phyloP scores from a whole-genome alignment of 2,329 filamentous ascomycete genomes.

The Trichoderma breve region DNA sequence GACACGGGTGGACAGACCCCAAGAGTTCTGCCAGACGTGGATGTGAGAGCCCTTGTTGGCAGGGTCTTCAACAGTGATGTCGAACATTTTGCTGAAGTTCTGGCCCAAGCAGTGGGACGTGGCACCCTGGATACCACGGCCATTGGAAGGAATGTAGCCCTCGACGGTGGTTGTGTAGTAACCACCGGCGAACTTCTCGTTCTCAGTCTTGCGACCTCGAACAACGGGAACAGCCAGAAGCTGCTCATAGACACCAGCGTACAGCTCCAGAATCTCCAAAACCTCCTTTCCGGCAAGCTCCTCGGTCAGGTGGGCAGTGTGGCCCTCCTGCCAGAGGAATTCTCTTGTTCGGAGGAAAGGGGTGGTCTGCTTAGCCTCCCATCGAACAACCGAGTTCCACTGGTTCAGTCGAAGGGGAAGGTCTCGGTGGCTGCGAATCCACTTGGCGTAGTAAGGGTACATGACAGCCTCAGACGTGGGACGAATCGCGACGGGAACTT shows the following conservation, averaged over 20 bases:
- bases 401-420: constrained; percentile 93
- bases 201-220: constrained; percentile 90
- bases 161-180: constrained; percentile 97
- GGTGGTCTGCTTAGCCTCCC: constrained; percentile 94
- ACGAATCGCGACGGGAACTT: constrained; percentile 69
- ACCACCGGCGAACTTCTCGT: constrained; percentile 96
- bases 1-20: constrained; percentile 94
- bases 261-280: constrained; percentile 87
- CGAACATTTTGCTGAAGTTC: constrained; percentile 99
- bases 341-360: constrained; percentile 88
- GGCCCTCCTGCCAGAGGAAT: constrained; percentile 97
- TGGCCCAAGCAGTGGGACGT: constrained; percentile 94
- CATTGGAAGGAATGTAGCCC: constrained; percentile 93
- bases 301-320: constrained; percentile 84
- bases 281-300: constrained; percentile 81
- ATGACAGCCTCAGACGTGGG: constrained; percentile 76
- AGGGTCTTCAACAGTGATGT: constrained; percentile 95
- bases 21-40: constrained; percentile 97
- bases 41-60: constrained; percentile 74
- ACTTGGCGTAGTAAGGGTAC: constrained; percentile 95
- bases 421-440: constrained; percentile 95
- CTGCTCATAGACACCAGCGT: constrained; percentile 88
- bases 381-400: constrained; percentile 90
- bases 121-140: constrained; percentile 92
- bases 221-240: constrained; percentile 93